Evolutionary conservation across 1,139 yeast species (phyloP).

Genomic region (Blastobotrys buckinghamii): DNA sequence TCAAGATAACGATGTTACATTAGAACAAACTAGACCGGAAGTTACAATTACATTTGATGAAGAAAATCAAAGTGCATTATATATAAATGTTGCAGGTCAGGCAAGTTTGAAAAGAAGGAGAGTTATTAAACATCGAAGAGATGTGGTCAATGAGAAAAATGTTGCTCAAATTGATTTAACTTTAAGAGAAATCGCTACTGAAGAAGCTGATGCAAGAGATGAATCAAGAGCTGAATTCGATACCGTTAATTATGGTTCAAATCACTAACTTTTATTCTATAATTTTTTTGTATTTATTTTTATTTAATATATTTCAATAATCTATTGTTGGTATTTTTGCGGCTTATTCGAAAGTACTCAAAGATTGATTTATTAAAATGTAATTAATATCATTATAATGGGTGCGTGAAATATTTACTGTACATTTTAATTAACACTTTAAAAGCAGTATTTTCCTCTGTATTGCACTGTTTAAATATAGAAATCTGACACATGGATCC

Average conservation of each 20-base stretch:
- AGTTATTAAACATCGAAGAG: constrained; percentile 48
- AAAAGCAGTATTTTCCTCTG: too few relatives aligned
- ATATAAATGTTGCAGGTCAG: constrained; percentile 72
- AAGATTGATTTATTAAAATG: too few relatives aligned
- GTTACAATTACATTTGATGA: constrained; percentile 48
- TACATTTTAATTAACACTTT: too few relatives aligned
- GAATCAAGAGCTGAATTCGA: constrained; percentile 62
- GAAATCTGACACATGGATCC: too few relatives aligned
- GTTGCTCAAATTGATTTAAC: constrained; percentile 49
- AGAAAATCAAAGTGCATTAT: constrained; percentile 57
- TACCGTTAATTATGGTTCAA: constrained; percentile 44
- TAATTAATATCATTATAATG: too few relatives aligned
- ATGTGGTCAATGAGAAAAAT: constrained; percentile 43
- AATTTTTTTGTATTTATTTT: background rate
- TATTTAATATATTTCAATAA: background rate
- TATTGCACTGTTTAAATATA: too few relatives aligned
- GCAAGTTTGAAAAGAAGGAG: constrained; percentile 82
- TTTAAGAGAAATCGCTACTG: constrained; percentile 67
- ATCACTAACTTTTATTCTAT: constrained; percentile 4
- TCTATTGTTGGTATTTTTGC: too few relatives aligned
- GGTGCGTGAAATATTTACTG: too few relatives aligned
- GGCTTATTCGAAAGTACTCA: too few relatives aligned
- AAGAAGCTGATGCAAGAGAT: constrained; percentile 65
- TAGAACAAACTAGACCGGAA: constrained; percentile 49
- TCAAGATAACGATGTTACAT: constrained; percentile 78